Evolutionary conservation across 164 flowering plant genomes (phyloP), one percentile per base, ranked within the genome.

Genomic region (Umbilicus rupestris): DNA sequence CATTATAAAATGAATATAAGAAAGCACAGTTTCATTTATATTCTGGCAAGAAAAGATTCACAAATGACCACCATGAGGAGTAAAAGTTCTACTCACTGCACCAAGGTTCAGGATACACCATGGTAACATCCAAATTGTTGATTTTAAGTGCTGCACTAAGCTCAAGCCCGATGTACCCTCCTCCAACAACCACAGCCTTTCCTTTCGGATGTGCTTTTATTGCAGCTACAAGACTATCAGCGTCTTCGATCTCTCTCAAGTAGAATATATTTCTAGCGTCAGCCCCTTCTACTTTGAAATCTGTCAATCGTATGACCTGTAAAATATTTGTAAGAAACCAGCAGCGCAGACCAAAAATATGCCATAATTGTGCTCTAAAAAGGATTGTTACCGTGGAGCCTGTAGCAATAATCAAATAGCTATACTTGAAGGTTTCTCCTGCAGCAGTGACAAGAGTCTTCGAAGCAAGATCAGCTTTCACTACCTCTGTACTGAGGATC

Each of bases 81-180:
- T 3, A 1, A 39, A 20, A 20, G 30, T 24, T 68, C 26, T 59
- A 90, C 99, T 90, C 88, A 95, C 99, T 92, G 87, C 97, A 95
- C 97, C 97, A 92, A 17, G 99, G 97, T 71, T 90, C 99, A 14
- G 98, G 99, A 72, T 84, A 95, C 65, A 92, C 96, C 94, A 95
- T 95, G 41, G 72, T 83, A 72, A 95, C 98, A 73, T 92, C 91
- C 26, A 81, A 19, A 66, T 95, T 81, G 77, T 95, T 92, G 42
- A 90, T 69, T 73, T 67, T 81, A 80, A 92, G 37, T 39, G 78
- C 97, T 62, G 97, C 97, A 79, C 91, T 73, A 63, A 89, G 85
- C 83, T 95, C 99, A 74, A 95, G 96, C 73, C 99, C 97, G 66
- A 95, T 95, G 75, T 95, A 95, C 44, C 97, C 97, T 74, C 97